Evolutionary conservation across 257 asterid genomes (phyloP).

Genomic region (Solanum dulcamara): DNA sequence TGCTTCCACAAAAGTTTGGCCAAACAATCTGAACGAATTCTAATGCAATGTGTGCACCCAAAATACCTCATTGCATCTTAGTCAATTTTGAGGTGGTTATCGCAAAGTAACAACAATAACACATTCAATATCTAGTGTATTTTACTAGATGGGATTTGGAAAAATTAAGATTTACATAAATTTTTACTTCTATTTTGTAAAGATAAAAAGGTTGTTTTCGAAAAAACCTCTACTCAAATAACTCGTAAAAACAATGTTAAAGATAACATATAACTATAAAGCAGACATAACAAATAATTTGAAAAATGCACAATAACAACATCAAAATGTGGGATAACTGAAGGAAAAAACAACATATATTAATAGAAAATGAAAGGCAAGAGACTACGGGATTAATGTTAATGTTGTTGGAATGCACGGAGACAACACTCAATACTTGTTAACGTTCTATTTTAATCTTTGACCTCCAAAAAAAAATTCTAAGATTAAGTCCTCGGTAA

Average conservation of each 20-base stretch:
- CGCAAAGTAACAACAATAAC: background rate
- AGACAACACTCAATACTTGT: too few species aligned
- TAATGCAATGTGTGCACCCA: background rate
- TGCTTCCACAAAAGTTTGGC: background rate
- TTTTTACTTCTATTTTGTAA: background rate
- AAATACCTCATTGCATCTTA: background rate
- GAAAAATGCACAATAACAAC: background rate
- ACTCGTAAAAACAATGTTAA: background rate
- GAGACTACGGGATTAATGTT: background rate
- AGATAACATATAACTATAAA: background rate
- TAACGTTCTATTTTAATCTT: too few species aligned
- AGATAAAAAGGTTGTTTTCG: background rate
- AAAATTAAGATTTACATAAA: background rate
- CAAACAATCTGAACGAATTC: background rate
- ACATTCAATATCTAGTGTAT: background rate
- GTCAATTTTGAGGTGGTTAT: background rate
- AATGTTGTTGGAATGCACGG: too few species aligned
- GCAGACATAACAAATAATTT: background rate
- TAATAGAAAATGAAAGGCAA: background rate
- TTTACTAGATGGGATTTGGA: background rate
- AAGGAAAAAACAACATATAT: background rate
- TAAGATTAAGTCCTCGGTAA: too few species aligned
- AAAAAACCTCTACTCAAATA: background rate
- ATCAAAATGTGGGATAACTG: background rate
- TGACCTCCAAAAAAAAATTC: too few species aligned